Conservation (phyloP, 805 yeast species). For the Monosporozyma aquatica region DNA sequence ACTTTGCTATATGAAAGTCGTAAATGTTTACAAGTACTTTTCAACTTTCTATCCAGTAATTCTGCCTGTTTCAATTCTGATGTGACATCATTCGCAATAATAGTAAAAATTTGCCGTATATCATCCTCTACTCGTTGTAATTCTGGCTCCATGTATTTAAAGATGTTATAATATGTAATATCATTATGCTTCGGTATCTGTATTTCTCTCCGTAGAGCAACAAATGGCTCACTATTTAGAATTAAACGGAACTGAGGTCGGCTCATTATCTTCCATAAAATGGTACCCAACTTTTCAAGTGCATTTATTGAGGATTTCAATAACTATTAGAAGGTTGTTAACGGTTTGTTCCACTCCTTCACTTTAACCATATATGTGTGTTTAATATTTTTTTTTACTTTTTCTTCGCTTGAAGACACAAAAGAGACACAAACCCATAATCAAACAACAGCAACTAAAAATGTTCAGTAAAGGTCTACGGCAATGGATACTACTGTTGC, state of each 20-base stretch:
- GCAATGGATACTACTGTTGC: background rate
- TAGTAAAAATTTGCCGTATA: constrained; percentile 12
- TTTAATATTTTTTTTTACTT: too few species aligned
- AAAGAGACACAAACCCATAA: too few species aligned
- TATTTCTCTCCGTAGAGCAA: background rate
- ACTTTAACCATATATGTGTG: too few species aligned
- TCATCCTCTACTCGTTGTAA: constrained; percentile 18
- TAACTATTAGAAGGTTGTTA: too few species aligned
- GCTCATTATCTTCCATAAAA: background rate
- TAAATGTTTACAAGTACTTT: constrained; percentile 16
- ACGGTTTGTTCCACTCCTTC: too few species aligned
- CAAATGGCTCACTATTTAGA: background rate
- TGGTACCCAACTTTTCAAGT: too few species aligned
- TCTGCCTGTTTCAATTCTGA: constrained; percentile 27
- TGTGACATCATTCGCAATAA: constrained; percentile 24
- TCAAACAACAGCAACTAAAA: too few species aligned
- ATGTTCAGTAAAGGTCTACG: too few species aligned
- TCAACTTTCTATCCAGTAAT: constrained; percentile 17
- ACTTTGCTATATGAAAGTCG: constrained; percentile 15
- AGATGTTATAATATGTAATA: constrained; percentile 17
- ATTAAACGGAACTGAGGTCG: background rate
- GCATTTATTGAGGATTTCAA: too few species aligned
- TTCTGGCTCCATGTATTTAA: constrained; percentile 17
- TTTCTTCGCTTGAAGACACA: too few species aligned
- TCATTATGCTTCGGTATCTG: constrained; percentile 7